Base-by-base conservation (phyloP, 306 rosid species). In the Casuarina equisetifolia region DNA sequence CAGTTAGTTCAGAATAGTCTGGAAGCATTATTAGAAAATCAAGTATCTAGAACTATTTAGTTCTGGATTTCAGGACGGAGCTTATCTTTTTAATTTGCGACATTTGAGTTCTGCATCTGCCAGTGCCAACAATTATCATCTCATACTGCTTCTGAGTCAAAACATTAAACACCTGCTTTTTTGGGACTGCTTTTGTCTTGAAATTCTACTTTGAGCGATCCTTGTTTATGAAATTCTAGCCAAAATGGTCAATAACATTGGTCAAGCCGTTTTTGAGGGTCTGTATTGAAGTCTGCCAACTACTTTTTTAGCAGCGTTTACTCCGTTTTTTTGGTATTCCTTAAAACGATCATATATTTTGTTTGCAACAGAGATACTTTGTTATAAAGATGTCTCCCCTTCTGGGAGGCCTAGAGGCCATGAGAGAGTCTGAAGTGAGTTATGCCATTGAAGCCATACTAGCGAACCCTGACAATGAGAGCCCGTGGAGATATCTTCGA, bases 401-500 rank as follows among this genome's bases (percentile, higher is more conserved):
- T 52, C 80, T 85, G 75, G 98, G 92, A 49, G 97, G 97, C 72
- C 70, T 94, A 51, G 53, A 82, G 81, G 87, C 87, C 67, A 90
- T 82, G 90, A 84, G 92, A 83, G 96, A 89, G 59, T 88, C 93
- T 70, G 98, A 94, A 85, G 95, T 92, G 79, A 82, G 73, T 79
- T 90, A 88, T 81, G 86, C 97, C 35, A 78, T 90, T 42, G 82
- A 86, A 71, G 93, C 97, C 86, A 89, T 94, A 42, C 64, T 40
- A 43, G 76, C 87, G 58, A 66, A 78, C 79, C 97, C 98, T 4
- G 95, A 87, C 77, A 94, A 94, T 45, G 98, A 94, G 85, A 92
- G 98, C 79, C 83, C 98, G 1, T 92, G 98, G 98, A 89, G 93
- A 89, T 94, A 94, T 72, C 93, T 94, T 74, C 88, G 92, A 50